Evolutionary conservation across 257 asterid genomes (phyloP), one percentile per base, ranked within the genome.

Genomic region (Scutellaria baicalensis): DNA sequence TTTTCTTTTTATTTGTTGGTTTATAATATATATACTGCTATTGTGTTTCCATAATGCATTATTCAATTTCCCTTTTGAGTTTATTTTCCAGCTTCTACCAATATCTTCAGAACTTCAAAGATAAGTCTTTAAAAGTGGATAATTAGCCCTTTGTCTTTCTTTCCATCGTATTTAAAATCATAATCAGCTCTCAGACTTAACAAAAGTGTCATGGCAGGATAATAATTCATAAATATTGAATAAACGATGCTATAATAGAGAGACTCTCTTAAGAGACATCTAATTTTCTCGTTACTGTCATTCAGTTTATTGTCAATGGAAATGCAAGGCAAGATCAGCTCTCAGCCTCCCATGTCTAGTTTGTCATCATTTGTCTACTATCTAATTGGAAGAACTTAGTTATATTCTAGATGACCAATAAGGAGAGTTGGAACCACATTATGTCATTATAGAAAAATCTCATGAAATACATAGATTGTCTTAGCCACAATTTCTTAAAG

Each of bases 291-390:
- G 66, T 75, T 59, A 6, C 57, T 71, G 9, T n/a, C 42, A 27
- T 54, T 76, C 57, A 55, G 72, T 31, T 59, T 49, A 39, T 17
- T 48, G 18, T 61, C 42, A 59, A 59, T 66, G 40, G 8, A 51
- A 23, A 12, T 36, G 44, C 18, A 18, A 17, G 35, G 60, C 47
- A 59, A 10, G 49, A 42, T 65, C 59, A 65, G 47, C 43, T 76
- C 62, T 36, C 54, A 51, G 57, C 47, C 18, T 59, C 47, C 36
- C 44, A 4, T 62, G 43, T 47, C 49, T 38, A 38, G 49, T 59
- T 33, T 23, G 42, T 59, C 17, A 47, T 27, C 18, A 59, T 50
- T 48, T 49, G 36, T 16, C 40, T 36, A 14, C 18, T 16, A 57
- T 16, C 3, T 40, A 51, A 33, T 27, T 48, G 66, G n/a, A 38